Conservation (phyloP, 2,329 filamentous ascomycete species). For the Trichoderma hamatum region DNA sequence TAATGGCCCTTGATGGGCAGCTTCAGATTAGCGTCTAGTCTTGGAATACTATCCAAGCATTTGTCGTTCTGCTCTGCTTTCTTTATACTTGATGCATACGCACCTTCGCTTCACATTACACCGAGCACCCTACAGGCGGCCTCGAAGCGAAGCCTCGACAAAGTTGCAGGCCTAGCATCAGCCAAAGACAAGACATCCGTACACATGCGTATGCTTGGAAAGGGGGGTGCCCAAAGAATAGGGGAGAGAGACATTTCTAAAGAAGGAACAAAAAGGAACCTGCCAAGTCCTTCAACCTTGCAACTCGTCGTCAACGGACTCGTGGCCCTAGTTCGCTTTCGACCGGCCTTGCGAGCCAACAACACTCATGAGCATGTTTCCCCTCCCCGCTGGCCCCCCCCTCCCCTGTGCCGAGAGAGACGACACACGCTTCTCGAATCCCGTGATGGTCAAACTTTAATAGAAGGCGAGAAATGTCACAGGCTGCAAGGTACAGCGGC, state of each 20-base stretch:
- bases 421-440: background rate
- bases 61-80: background rate
- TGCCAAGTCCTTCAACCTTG: background rate
- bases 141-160: background rate
- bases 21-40: background rate
- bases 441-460: background rate
- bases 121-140: background rate
- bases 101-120: background rate
- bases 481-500: conserved; percentile 18
- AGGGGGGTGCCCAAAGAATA: background rate
- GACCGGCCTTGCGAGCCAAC: conserved; percentile 16
- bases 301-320: background rate
- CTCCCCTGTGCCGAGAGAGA: background rate
- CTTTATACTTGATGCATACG: conserved; percentile 5
- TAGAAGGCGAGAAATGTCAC: conserved; percentile 9
- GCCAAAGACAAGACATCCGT: background rate
- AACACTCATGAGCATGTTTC: conserved; percentile 10
- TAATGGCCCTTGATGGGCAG: background rate
- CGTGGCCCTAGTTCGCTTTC: conserved; percentile 7
- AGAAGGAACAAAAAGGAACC: background rate
- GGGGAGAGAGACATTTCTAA: background rate
- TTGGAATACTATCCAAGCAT: background rate
- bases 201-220: background rate
- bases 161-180: conserved; percentile 3
- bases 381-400: background rate